Evolutionary conservation across 108 stramenopile species (phyloP).

Genomic region (Cyclotella choctawhatcheeana): DNA sequence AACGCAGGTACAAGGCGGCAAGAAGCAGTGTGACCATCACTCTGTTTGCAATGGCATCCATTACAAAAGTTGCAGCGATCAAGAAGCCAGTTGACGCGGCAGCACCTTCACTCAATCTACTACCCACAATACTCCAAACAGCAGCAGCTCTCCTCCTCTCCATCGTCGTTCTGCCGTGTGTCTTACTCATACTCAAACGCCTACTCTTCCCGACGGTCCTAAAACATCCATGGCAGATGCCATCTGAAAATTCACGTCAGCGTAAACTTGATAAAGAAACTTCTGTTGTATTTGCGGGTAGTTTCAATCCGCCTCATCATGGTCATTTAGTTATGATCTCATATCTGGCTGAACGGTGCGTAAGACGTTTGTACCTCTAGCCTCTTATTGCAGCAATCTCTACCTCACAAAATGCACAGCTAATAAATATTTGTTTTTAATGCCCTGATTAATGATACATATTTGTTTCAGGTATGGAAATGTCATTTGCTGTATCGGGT

Average conservation of each 20-base stretch:
- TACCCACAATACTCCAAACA: too few relatives aligned
- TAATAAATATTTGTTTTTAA: too few relatives aligned
- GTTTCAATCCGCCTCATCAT: constrained; percentile 87
- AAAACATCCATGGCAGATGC: constrained; percentile 44
- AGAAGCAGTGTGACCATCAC: neutral
- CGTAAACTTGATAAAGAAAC: constrained; percentile 43
- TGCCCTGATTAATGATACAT: too few relatives aligned
- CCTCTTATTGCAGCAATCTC: too few relatives aligned
- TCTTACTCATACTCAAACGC: constrained; percentile 9
- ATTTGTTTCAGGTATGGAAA: constrained; percentile 52
- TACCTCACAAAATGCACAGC: too few relatives aligned
- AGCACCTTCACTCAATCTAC: neutral
- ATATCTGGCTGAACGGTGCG: constrained; percentile 69
- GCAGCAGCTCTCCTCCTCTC: too few relatives aligned
- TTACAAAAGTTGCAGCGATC: constrained; percentile 20
- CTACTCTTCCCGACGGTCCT: constrained; percentile 44
- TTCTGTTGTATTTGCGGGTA: constrained; percentile 77
- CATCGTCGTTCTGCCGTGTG: neutral
- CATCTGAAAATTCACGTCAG: constrained; percentile 20
- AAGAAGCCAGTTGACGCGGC: constrained; percentile 12
- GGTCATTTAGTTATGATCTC: constrained; percentile 85
- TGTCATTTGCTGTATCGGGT: constrained; percentile 81
- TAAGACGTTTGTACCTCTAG: neutral
- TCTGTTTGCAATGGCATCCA: constrained; percentile 23
- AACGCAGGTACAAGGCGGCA: too few relatives aligned